A percentile compares a stretch with the other conserved stretches of the same genome.
phyloP scores from a whole-genome alignment of 1,139 yeast genomes.

The Magnusiomyces suaveolens region DNA sequence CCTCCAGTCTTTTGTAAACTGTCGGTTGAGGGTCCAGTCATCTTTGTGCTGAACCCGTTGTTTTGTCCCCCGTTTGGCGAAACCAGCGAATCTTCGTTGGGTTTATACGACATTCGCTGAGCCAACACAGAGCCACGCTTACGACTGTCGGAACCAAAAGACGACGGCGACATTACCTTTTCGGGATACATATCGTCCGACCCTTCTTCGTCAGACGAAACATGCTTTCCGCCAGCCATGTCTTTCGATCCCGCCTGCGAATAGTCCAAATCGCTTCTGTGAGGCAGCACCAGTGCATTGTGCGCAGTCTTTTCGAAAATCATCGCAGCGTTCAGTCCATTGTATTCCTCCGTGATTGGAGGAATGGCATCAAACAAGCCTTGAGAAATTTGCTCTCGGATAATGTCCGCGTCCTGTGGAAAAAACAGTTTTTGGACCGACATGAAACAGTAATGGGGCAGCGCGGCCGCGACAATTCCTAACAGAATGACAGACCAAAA shows the following conservation, averaged over 20 bases:
- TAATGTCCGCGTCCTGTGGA: conserved; percentile 60
- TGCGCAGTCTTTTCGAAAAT: conserved; percentile 8
- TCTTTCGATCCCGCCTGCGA: neutral
- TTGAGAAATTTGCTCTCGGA: conserved; percentile 49
- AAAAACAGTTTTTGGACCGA: conserved; percentile 48
- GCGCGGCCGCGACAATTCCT: conserved; percentile 60
- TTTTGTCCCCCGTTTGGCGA: neutral
- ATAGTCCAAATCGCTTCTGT: too few species aligned
- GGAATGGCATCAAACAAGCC: conserved; percentile 20
- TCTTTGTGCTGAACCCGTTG: neutral
- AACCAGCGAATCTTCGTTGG: neutral
- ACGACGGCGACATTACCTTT: neutral
- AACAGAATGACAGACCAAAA: conserved; percentile 78
- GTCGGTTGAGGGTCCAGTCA: neutral
- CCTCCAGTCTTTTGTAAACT: neutral
- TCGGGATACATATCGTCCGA: neutral
- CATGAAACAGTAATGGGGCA: conserved; percentile 69
- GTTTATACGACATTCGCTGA: neutral
- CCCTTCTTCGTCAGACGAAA: conserved; percentile 6
- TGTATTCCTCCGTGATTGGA: conserved; percentile 11
- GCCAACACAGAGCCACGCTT: neutral
- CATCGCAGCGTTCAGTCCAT: conserved; percentile 15
- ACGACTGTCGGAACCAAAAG: neutral
- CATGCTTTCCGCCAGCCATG: neutral
- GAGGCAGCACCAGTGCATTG: neutral